Conservation (phyloP, 1,284 basidiomycete genomes). For the Earliella scabrosa region DNA sequence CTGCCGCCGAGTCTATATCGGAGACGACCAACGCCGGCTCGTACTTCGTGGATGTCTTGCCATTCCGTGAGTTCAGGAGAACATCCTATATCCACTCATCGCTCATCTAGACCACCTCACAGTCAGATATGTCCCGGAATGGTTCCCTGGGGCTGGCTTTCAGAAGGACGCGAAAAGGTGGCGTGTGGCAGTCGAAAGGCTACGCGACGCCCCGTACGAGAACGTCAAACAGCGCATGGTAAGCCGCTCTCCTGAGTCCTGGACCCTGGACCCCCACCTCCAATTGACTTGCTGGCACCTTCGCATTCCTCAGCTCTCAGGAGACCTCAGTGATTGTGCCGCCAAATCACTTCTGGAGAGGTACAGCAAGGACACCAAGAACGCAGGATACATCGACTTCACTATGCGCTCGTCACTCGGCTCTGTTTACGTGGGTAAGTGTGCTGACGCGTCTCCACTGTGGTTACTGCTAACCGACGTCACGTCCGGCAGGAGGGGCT, state of each 20-base stretch:
- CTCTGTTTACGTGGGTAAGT: conserved; percentile 21
- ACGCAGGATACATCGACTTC: conserved; percentile 4
- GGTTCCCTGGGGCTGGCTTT: conserved; percentile 48
- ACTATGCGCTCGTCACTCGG: conserved; percentile 16
- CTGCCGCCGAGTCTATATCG: conserved; percentile 22
- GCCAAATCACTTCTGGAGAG: conserved; percentile 11
- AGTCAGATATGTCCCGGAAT: conserved; percentile 42
- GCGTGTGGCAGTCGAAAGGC: conserved; percentile 20
- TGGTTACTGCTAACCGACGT: background rate
- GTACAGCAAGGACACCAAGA: conserved; percentile 2
- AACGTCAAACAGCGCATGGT: conserved; percentile 23
- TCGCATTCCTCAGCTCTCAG: conserved; percentile 1
- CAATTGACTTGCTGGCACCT: too few relatives aligned
- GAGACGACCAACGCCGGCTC: conserved; percentile 24
- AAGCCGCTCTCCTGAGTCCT: too few relatives aligned
- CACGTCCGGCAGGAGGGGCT: conserved; percentile 13
- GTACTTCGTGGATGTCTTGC: conserved; percentile 30
- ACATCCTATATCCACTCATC: background rate
- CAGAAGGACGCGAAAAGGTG: conserved; percentile 44
- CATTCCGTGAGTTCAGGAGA: conserved; percentile 21
- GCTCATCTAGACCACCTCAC: background rate
- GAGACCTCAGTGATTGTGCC: conserved; percentile 8
- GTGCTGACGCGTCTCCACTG: background rate
- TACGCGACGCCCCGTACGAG: conserved; percentile 33
- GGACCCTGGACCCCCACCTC: too few relatives aligned